A percentile compares a stretch with the other conserved stretches of the same genome.
Evolutionary conservation across 2,329 filamentous ascomycete genomes (phyloP).

Genomic region (Penicillium sp.): DNA sequence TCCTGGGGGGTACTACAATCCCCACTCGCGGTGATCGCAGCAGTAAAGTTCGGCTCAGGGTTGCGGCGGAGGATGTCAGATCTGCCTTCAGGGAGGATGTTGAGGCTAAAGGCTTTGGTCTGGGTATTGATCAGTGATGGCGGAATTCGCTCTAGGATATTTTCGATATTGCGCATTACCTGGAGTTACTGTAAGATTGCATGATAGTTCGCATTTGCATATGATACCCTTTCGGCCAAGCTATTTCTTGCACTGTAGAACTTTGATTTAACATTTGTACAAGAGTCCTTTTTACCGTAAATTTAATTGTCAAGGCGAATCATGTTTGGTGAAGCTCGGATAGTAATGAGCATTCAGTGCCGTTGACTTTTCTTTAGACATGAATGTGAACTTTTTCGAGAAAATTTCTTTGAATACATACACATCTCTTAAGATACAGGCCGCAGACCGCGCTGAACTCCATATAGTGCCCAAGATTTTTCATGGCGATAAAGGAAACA

Average conservation of each 20-base stretch:
- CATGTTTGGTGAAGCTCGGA: not conserved
- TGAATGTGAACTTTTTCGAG: conserved; percentile 3
- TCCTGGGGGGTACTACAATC: conserved; percentile 42
- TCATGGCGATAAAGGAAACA: conserved; percentile 16
- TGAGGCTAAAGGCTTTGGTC: conserved; percentile 77
- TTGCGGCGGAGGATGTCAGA: conserved; percentile 88
- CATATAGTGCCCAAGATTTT: conserved; percentile 27
- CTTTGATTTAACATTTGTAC: not conserved
- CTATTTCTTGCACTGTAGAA: not conserved
- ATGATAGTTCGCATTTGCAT: conserved; percentile 12
- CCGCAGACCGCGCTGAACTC: conserved; percentile 33
- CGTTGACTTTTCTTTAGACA: conserved; percentile 12
- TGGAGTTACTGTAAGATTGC: conserved; percentile 12
- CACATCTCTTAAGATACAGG: conserved; percentile 5
- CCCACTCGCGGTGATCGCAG: conserved; percentile 74
- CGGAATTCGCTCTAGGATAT: not conserved
- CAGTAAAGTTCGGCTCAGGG: conserved; percentile 79
- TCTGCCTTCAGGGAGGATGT: conserved; percentile 84
- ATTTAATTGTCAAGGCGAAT: not conserved
- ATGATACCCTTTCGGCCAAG: conserved; percentile 19
- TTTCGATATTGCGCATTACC: conserved; percentile 6
- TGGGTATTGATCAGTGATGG: conserved; percentile 45
- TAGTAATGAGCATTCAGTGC: not conserved
- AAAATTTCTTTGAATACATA: conserved; percentile 3
- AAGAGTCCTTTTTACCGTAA: not conserved